A percentile compares a stretch with the other conserved stretches of the same genome.
Conservation (phyloP, 2,329 filamentous ascomycete species). For the Zasmidium cellare region DNA sequence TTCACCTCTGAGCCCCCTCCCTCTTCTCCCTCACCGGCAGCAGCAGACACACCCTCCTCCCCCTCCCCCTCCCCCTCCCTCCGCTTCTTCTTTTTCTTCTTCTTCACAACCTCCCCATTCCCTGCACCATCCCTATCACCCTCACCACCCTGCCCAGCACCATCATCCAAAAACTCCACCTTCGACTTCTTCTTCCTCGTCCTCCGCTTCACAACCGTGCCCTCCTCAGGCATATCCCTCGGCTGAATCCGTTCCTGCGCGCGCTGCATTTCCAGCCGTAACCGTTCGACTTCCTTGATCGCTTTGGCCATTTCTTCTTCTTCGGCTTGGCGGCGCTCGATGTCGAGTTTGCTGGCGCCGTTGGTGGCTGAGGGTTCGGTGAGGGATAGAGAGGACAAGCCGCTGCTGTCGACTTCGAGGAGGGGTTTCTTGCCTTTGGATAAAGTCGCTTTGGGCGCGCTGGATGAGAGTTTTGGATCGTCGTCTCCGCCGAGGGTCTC, state of each 20-base stretch:
- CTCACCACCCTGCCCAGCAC: constrained; percentile 8
- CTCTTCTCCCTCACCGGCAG: constrained; percentile 10
- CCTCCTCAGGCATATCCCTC: constrained; percentile 66
- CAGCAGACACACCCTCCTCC: constrained; percentile 14
- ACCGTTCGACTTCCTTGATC: constrained; percentile 81
- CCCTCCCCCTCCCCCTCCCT: constrained; percentile 18
- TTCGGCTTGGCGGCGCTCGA: constrained; percentile 69
- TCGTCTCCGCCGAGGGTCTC: constrained; percentile 46
- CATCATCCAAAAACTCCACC: constrained; percentile 13
- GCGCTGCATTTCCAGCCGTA: constrained; percentile 86
- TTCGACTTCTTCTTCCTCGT: constrained; percentile 50
- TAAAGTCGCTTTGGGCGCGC: constrained; percentile 33
- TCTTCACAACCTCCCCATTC: constrained; percentile 31
- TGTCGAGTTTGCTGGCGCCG: constrained; percentile 49
- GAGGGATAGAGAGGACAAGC: constrained; percentile 71
- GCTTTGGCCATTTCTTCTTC: constrained; percentile 87
- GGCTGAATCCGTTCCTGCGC: constrained; percentile 73
- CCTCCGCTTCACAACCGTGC: constrained; percentile 60
- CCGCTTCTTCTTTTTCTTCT: constrained; percentile 46
- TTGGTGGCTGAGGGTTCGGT: constrained; percentile 48
- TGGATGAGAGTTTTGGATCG: constrained; percentile 15
- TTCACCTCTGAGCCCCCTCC: constrained; percentile 16
- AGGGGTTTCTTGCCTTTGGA: constrained; percentile 60
- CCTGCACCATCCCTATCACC: constrained; percentile 18
- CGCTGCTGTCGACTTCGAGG: constrained; percentile 84